Evolutionary conservation across 352 stramenopile species (phyloP).

Genomic region (Albugo laibachii): DNA sequence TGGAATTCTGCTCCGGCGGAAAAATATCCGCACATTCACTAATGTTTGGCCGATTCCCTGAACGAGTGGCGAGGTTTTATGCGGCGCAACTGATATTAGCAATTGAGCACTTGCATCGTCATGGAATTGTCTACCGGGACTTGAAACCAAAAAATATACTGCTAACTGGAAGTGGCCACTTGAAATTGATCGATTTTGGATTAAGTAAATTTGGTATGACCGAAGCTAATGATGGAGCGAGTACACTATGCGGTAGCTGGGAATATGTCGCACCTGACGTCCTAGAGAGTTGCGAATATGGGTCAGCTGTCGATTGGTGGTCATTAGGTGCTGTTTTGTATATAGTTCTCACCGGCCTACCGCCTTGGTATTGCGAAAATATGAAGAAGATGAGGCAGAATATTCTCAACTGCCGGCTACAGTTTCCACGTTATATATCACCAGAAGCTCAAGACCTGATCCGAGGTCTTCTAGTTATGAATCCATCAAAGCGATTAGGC

Average conservation of each 20-base stretch:
- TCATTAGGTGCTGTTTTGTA: slow-evolving; percentile 56
- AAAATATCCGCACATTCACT: slow-evolving; percentile 41
- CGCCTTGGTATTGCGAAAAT: slow-evolving; percentile 58
- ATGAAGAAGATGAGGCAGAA: slow-evolving; percentile 20
- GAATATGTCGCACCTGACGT: slow-evolving; percentile 68
- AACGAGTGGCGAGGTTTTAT: slow-evolving; percentile 47
- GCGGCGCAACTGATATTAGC: slow-evolving; percentile 46
- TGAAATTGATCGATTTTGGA: slow-evolving; percentile 71
- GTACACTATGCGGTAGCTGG: slow-evolving; percentile 53
- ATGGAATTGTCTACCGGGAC: slow-evolving; percentile 68
- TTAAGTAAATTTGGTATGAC: slow-evolving; percentile 70
- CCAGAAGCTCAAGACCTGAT: slow-evolving; percentile 27
- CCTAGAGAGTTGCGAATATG: slow-evolving; percentile 35
- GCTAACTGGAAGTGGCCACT: slow-evolving; percentile 32
- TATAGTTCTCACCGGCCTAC: slow-evolving; percentile 54
- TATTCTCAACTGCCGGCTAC: slow-evolving; percentile 29
- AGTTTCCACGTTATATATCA: slow-evolving; percentile 31
- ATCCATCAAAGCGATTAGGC: slow-evolving; percentile 29
- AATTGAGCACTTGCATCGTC: slow-evolving; percentile 63
- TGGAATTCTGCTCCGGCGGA: slow-evolving; percentile 65
- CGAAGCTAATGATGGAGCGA: slow-evolving; percentile 30
- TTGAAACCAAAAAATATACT: slow-evolving; percentile 68
- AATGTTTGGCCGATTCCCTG: slow-evolving; percentile 19
- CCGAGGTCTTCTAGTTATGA: slow-evolving; percentile 18
- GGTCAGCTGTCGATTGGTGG: slow-evolving; percentile 66